Percentiles rank a stretch among this genome's conserved stretches.
These are phyloP conservation scores for Capronia americana DNA, from an alignment of 2,329 filamentous ascomycete genomes.

Conservation along the genomic window DNA sequence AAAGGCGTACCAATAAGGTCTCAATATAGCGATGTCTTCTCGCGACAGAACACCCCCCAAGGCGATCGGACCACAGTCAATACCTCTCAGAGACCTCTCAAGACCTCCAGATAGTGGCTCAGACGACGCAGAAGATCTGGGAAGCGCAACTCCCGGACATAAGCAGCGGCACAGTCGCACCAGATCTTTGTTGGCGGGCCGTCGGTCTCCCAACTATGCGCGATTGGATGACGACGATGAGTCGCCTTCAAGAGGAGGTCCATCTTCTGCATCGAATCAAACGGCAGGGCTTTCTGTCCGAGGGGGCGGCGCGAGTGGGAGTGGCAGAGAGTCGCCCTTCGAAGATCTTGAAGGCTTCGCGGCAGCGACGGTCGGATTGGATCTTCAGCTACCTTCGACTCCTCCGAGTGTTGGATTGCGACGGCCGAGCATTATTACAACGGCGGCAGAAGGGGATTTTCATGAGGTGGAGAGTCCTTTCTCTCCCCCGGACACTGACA, in stretches of 20 bases:
- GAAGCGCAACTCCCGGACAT: constrained; percentile 40
- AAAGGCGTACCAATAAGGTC: constrained; percentile 6
- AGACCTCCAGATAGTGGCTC: constrained; percentile 45
- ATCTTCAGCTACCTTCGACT: constrained; percentile 45
- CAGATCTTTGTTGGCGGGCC: constrained; percentile 53
- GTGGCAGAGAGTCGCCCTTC: constrained; percentile 47
- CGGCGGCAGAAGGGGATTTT: constrained; percentile 37
- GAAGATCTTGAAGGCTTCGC: constrained; percentile 51
- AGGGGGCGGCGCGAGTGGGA: constrained; percentile 43
- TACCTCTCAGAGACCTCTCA: constrained; percentile 72
- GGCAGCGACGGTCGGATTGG: constrained; percentile 52
- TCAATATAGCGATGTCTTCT: constrained; percentile 34
- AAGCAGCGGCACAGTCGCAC: constrained; percentile 46
- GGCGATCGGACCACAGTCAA: constrained; percentile 56
- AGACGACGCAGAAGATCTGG: constrained; percentile 41
- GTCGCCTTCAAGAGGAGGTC: constrained; percentile 36
- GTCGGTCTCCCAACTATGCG: constrained; percentile 45
- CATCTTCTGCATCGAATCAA: constrained; percentile 12
- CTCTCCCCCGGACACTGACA: constrained; percentile 60
- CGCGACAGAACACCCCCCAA: constrained; percentile 38
- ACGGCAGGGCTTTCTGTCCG: constrained; percentile 17
- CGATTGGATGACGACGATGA: constrained; percentile 35
- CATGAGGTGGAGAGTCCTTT: constrained; percentile 43
- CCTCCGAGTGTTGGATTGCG: constrained; percentile 35
- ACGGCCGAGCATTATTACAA: constrained; percentile 40